These are phyloP conservation scores for Colletotrichum tropicicola DNA, from an alignment of 2,329 filamentous ascomycete species.

Conservation along the genomic window DNA sequence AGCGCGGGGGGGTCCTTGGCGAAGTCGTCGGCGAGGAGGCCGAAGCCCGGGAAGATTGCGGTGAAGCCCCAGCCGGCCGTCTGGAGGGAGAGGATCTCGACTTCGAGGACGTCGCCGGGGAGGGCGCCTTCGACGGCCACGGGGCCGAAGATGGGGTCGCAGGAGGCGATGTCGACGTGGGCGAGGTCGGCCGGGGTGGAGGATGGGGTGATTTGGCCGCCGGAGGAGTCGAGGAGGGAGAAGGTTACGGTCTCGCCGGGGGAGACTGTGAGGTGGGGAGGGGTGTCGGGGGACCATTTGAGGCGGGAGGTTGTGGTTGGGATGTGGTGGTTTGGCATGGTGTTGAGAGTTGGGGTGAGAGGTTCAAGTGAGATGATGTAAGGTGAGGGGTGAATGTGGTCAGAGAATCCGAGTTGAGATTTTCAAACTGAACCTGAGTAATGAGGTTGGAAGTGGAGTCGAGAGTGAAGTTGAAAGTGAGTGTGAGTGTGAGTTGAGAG, in stretches of 20 bases:
- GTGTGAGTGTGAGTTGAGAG: no score
- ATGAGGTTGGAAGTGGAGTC: no score
- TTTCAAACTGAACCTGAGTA: no score
- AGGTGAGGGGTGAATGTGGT: no score
- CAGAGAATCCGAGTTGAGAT: no score
- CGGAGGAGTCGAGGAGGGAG: conserved; percentile 58
- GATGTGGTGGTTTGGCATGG: conserved; percentile 33
- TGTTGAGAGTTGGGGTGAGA: no score
- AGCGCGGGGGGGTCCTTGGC: conserved; percentile 45
- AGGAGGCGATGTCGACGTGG: conserved; percentile 49
- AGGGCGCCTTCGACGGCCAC: conserved; percentile 57
- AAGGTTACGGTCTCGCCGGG: conserved; percentile 58
- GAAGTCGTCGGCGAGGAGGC: conserved; percentile 59
- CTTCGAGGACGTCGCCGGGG: conserved; percentile 60
- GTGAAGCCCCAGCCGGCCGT: conserved; percentile 61
- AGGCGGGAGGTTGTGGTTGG: conserved; percentile 45
- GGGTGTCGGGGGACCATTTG: conserved; percentile 57
- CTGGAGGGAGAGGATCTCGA: conserved; percentile 57
- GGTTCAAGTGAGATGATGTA: no score
- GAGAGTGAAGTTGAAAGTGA: no score
- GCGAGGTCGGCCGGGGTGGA: conserved; percentile 49
- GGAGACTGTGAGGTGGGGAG: conserved; percentile 54
- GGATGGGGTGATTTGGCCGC: conserved; percentile 55
- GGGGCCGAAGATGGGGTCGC: conserved; percentile 60
- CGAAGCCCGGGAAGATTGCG: conserved; percentile 59